A percentile compares a stretch with the other conserved stretches of the same genome.
Evolutionary conservation across 2,329 filamentous ascomycete genomes (phyloP).

Genomic region (Allantophomopsis lycopodina): DNA sequence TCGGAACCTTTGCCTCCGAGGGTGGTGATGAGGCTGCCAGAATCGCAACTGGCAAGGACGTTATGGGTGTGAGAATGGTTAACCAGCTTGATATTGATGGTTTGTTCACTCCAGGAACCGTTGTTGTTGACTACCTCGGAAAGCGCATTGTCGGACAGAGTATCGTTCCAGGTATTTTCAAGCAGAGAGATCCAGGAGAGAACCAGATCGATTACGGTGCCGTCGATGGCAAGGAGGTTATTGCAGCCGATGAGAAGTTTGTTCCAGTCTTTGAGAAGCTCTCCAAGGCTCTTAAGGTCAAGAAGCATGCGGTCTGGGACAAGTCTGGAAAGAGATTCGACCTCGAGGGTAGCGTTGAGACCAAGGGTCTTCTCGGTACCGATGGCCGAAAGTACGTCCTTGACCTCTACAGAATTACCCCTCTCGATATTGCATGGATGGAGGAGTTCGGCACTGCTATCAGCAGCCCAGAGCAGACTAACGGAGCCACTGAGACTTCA

Average conservation of each 20-base stretch:
- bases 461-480: slow-evolving; percentile 18
- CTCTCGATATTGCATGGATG: slow-evolving; percentile 80
- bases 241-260: slow-evolving; percentile 83
- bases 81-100: slow-evolving; percentile 95
- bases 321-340: slow-evolving; percentile 86
- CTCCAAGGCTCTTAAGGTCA: slow-evolving; percentile 80
- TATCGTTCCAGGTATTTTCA: slow-evolving; percentile 97
- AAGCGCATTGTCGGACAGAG: slow-evolving; percentile 96
- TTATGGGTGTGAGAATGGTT: slow-evolving; percentile 83
- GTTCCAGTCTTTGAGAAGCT: slow-evolving; percentile 75
- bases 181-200: slow-evolving; percentile 92
- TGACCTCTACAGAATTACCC: slow-evolving; percentile 88
- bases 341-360: slow-evolving; percentile 90
- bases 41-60: slow-evolving; percentile 93
- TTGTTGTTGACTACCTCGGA: slow-evolving; percentile 92
- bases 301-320: slow-evolving; percentile 95
- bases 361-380: slow-evolving; percentile 92
- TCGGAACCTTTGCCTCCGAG: slow-evolving; percentile 92
- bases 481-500: slow-evolving; percentile 10
- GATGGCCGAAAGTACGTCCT: slow-evolving; percentile 97
- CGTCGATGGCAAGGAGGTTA: slow-evolving; percentile 91
- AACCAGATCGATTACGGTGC: slow-evolving; percentile 98
- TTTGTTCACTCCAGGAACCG: slow-evolving; percentile 88
- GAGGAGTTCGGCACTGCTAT: slow-evolving; percentile 53
- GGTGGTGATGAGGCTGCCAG: slow-evolving; percentile 93